Evolutionary conservation across 306 rosid genomes (phyloP), one percentile per base, ranked within the genome.

Genomic region (Lablab purpureus): DNA sequence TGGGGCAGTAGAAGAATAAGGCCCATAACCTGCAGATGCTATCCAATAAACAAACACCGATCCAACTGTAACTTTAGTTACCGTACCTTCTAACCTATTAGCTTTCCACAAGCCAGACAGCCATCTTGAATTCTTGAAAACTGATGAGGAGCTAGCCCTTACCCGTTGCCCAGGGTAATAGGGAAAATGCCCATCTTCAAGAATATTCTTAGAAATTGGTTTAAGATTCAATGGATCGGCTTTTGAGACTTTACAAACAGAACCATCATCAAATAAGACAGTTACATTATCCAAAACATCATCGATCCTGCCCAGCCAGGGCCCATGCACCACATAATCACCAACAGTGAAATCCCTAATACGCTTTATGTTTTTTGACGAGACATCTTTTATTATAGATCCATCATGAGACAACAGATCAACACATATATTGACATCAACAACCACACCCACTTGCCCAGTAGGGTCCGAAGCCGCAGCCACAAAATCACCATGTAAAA

Each of bases 121-220:
- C 99, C 99, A 96, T 75, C 91, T 87, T 76, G 99, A 86, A 84
- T 93, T 88, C 89, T 93, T 96, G 86, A 96, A 96, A 85, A 93
- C 91, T 36, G 99, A 80, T 67, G 98, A 94, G 36, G 98, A 95
- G 76, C 92, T 89, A 47, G 98, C 98, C 85, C 83, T 96, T 73
- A 96, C 97, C 66, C 96, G 97, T 85, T 93, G 99, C 46, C 99
- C 99, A 36, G 99, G 99, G 86, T 96, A 96, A 81, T 93, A 96
- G 66, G 99, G 96, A 76, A 89, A 96, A 86, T 93, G 94, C 52
- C 90, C 98, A 68, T 96, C 98, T 82, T 90, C 99, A 74, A 96
- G 89, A 76, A 88, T 83, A 82, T 90, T 93, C 86, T 89, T 93
- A 67, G 97, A 91, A 82, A 93, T 77, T 40, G 99, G 96, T 86